Conservation (phyloP, 352 stramenopile genomes). For the Pythium scleroteichum region DNA sequence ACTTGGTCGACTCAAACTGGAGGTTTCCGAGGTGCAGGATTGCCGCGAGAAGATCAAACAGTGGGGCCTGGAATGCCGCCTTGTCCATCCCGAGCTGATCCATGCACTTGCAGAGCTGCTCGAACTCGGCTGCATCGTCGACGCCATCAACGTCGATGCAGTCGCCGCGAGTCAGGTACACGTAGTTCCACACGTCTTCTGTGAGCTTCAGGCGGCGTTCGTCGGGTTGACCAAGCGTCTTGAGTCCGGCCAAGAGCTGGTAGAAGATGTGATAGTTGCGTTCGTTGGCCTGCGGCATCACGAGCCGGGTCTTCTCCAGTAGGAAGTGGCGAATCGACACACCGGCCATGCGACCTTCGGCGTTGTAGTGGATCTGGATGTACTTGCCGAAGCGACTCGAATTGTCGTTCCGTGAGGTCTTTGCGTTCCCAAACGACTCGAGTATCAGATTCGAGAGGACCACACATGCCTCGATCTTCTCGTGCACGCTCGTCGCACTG, state of each 20-base stretch:
- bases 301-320: conserved; percentile 77
- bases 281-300: conserved; percentile 67
- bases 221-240: conserved; percentile 27
- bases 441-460: conserved; percentile 82
- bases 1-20: conserved; percentile 41
- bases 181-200: conserved; percentile 63
- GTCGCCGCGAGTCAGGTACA: conserved; percentile 68
- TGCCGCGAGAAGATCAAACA: conserved; percentile 72
- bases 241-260: conserved; percentile 59
- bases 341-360: conserved; percentile 66
- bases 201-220: conserved; percentile 25
- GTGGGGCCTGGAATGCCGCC: conserved; percentile 56
- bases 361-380: conserved; percentile 85
- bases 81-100: conserved; percentile 70
- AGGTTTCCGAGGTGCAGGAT: conserved; percentile 78
- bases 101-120: conserved; percentile 63
- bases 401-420: conserved; percentile 88
- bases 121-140: conserved; percentile 72
- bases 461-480: conserved; percentile 83
- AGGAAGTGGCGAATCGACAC: conserved; percentile 82
- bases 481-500: conserved; percentile 39
- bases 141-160: conserved; percentile 77
- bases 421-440: conserved; percentile 86
- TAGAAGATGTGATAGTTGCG: conserved; percentile 89
- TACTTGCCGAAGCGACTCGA: conserved; percentile 92